Evolutionary conservation across 805 yeast genomes (phyloP).

Genomic region (Candida lessepsii): DNA sequence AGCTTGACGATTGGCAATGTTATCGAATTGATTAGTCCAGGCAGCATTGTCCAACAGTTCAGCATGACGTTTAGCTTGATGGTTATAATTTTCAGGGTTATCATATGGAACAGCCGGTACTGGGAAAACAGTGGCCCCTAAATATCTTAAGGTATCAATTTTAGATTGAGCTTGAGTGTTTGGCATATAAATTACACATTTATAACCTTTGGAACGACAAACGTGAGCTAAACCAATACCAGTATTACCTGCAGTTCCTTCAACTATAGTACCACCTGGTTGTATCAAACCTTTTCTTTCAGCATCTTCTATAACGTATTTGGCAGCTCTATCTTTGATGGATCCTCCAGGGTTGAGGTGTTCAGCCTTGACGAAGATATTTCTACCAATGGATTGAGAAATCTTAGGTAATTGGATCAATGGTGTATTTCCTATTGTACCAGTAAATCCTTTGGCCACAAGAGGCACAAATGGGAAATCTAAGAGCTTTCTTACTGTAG

Average conservation of each 20-base stretch:
- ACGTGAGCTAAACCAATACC: slow-evolving; percentile 86
- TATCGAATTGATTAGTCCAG: slow-evolving; percentile 93
- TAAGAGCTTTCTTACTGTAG: background rate
- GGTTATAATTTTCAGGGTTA: slow-evolving; percentile 83
- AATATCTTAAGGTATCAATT: slow-evolving; percentile 65
- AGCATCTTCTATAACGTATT: slow-evolving; percentile 74
- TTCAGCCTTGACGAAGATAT: slow-evolving; percentile 83
- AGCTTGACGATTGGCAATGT: slow-evolving; percentile 82
- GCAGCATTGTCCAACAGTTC: slow-evolving; percentile 73
- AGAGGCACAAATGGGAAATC: slow-evolving; percentile 60
- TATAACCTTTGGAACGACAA: slow-evolving; percentile 80
- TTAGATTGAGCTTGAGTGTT: slow-evolving; percentile 82
- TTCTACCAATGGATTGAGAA: slow-evolving; percentile 30
- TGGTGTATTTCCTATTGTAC: slow-evolving; percentile 94
- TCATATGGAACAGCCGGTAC: slow-evolving; percentile 85
- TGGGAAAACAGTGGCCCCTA: slow-evolving; percentile 86
- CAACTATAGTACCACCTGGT: slow-evolving; percentile 85
- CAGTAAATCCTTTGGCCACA: slow-evolving; percentile 69
- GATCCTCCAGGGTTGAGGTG: slow-evolving; percentile 94
- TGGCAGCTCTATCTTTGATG: slow-evolving; percentile 87
- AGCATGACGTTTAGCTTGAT: slow-evolving; percentile 84
- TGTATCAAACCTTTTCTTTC: slow-evolving; percentile 61
- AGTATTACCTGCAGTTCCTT: slow-evolving; percentile 96
- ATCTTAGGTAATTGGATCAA: slow-evolving; percentile 43
- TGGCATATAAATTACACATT: slow-evolving; percentile 87